Evolutionary conservation across 441 rosid species (phyloP).

Genomic region (Gossypium trilobum): DNA sequence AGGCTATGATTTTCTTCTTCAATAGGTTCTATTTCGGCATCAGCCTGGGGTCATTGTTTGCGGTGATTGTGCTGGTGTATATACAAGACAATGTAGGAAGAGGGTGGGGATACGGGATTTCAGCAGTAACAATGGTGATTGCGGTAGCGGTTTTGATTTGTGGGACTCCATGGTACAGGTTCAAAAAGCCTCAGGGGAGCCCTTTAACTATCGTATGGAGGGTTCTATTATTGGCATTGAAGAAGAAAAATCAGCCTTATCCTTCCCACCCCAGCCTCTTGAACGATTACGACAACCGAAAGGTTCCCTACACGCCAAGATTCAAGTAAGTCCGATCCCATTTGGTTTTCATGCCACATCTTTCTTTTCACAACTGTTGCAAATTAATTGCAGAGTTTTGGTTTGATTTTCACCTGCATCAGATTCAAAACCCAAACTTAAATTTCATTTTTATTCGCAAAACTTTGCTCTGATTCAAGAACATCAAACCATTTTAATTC

Average conservation of each 20-base stretch:
- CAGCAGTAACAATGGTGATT: slow-evolving; percentile 68
- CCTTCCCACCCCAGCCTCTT: slow-evolving; percentile 53
- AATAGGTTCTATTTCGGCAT: slow-evolving; percentile 76
- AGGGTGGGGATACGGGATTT: slow-evolving; percentile 87
- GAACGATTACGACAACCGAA: slow-evolving; percentile 45
- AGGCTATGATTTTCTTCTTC: slow-evolving; percentile 82
- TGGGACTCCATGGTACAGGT: slow-evolving; percentile 60
- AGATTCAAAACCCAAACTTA: no score
- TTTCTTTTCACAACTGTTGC: no score
- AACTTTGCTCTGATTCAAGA: no score
- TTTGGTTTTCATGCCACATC: neutral
- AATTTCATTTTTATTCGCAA: no score
- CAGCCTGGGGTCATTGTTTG: slow-evolving; percentile 69
- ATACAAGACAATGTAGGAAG: slow-evolving; percentile 79
- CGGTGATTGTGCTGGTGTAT: slow-evolving; percentile 64
- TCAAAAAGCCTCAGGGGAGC: slow-evolving; percentile 69
- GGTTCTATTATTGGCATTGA: slow-evolving; percentile 63
- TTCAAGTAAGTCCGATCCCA: slow-evolving; percentile 37
- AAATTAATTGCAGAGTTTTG: no score
- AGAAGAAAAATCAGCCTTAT: slow-evolving; percentile 42
- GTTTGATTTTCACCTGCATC: no score
- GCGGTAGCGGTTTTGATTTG: slow-evolving; percentile 46
- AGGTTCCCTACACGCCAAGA: slow-evolving; percentile 47
- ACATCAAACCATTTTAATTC: no score
- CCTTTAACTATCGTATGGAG: slow-evolving; percentile 75